These are phyloP conservation scores for Apiospora malaysiana DNA, from an alignment of 2,329 filamentous ascomycete genomes.

Conservation along the genomic window DNA sequence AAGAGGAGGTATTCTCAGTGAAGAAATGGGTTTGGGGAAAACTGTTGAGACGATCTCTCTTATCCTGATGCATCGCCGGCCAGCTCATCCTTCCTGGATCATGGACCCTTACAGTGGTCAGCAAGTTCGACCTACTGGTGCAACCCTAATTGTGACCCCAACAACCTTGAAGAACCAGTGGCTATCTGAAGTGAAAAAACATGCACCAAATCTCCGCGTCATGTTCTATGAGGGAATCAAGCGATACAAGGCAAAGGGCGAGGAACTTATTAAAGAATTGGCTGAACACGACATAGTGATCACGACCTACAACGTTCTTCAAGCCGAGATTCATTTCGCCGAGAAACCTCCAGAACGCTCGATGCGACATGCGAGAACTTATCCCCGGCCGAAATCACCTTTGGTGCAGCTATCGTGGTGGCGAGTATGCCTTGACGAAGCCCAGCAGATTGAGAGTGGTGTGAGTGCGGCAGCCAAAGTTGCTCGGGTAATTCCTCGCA, in stretches of 20 bases:
- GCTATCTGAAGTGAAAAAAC: constrained; percentile 63
- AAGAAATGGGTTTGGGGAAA: constrained; percentile 86
- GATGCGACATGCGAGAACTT: constrained; percentile 69
- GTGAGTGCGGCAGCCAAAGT: constrained; percentile 83
- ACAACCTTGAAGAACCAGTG: constrained; percentile 64
- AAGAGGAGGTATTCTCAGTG: constrained; percentile 71
- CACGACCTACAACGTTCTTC: constrained; percentile 74
- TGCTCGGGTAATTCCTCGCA: constrained; percentile 78
- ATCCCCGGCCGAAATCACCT: constrained; percentile 73
- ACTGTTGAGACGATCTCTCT: constrained; percentile 77
- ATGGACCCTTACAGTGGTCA: constrained; percentile 48
- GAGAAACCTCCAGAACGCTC: constrained; percentile 70
- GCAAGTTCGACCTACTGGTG: constrained; percentile 54
- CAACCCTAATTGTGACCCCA: constrained; percentile 68
- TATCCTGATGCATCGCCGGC: constrained; percentile 66
- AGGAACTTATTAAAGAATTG: constrained; percentile 50
- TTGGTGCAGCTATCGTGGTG: constrained; percentile 86
- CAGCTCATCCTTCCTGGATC: constrained; percentile 26
- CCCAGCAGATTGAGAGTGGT: constrained; percentile 93
- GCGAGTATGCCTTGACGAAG: constrained; percentile 78
- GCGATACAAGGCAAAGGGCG: constrained; percentile 42
- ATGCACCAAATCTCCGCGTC: constrained; percentile 63
- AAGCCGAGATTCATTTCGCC: constrained; percentile 80
- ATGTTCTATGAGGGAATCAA: constrained; percentile 62
- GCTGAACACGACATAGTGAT: constrained; percentile 63